These are phyloP conservation scores for Trametes maxima DNA, from an alignment of 768 basidiomycete genomes.

Conservation along the genomic window DNA sequence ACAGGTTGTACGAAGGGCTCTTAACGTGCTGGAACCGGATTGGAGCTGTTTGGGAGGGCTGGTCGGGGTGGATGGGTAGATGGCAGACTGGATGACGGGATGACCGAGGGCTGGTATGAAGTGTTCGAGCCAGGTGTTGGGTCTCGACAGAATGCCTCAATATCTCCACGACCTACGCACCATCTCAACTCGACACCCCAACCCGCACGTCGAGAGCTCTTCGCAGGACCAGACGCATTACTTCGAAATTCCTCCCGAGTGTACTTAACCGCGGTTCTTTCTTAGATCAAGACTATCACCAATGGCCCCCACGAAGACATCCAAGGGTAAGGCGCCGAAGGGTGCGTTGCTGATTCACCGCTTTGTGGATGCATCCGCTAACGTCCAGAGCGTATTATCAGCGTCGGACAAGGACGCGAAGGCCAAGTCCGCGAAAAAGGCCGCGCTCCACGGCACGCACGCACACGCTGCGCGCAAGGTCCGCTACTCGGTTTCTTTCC, in stretches of 20 bases:
- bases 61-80: slow-evolving; percentile 27
- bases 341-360: slow-evolving; percentile 35
- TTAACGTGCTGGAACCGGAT: slow-evolving; percentile 4
- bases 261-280: neutral
- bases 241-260: neutral
- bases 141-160: too few relatives aligned
- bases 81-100: slow-evolving; percentile 24
- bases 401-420: slow-evolving; percentile 51
- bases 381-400: slow-evolving; percentile 7
- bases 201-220: slow-evolving; percentile 5
- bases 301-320: slow-evolving; percentile 72
- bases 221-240: neutral
- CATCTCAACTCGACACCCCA: neutral
- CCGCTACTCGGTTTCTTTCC: slow-evolving; percentile 88
- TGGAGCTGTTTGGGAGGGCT: neutral
- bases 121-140: too few relatives aligned
- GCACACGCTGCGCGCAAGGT: slow-evolving; percentile 78
- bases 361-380: neutral
- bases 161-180: too few relatives aligned
- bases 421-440: slow-evolving; percentile 96
- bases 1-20: slow-evolving; percentile 13
- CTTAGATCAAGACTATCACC: slow-evolving; percentile 19
- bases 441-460: slow-evolving; percentile 86
- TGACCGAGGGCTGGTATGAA: neutral
- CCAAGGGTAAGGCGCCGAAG: slow-evolving; percentile 62